Evolutionary conservation across 305 asterid species (phyloP), one percentile per base, ranked within the genome.

Genomic region (Solanum hybrid): DNA sequence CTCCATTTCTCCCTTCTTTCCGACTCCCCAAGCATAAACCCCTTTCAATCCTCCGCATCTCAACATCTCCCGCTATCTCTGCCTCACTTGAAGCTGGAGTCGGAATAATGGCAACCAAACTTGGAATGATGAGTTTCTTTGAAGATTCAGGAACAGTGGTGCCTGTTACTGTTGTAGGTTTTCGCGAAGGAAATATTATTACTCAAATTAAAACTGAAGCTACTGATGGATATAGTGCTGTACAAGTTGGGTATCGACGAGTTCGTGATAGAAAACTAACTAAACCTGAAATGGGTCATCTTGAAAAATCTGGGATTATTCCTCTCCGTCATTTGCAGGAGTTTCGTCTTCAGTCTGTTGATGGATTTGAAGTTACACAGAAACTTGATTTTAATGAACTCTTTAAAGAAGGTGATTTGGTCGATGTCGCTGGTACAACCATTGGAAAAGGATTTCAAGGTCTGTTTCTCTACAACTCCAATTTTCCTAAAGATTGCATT

Each of bases 391-490:
- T 95, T 69, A 94, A 91, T 46, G 99, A 96, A 90, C 89, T 97
- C 29, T 97, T 97, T 71, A 92, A 94, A 17, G 99, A 96, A 88
- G 99, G 99, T 2, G 99, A 97, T 51, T 85, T 97, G 51, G 98
- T 97, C 26, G 99, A 97, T 88, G 99, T 97, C 40, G 90, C 99
- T 1, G 99, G 99, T 5, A 96, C 94, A 7, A 93, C 98, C 36
- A 97, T 97, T 46, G 99, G 99, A 1, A 97, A 97, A 64, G 99
- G 99, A 40, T 97, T 97, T 86, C 99, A 97, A 93, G 99, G 99
- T 97, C n/a, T 51, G 66, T 51, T 51, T 51, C 66, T 51, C 66
- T 79, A 79, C 32, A 36, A 79, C 20, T 24, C 4, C 66, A 79
- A 38, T 38, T 79, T 6, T 80, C 27, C 26, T 24, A 8, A 36